A percentile compares a stretch with the other conserved stretches of the same genome.
These are phyloP conservation scores for Neophaeococcomyces mojaviensis DNA, from an alignment of 2,329 filamentous ascomycete species.

Conservation along the genomic window DNA sequence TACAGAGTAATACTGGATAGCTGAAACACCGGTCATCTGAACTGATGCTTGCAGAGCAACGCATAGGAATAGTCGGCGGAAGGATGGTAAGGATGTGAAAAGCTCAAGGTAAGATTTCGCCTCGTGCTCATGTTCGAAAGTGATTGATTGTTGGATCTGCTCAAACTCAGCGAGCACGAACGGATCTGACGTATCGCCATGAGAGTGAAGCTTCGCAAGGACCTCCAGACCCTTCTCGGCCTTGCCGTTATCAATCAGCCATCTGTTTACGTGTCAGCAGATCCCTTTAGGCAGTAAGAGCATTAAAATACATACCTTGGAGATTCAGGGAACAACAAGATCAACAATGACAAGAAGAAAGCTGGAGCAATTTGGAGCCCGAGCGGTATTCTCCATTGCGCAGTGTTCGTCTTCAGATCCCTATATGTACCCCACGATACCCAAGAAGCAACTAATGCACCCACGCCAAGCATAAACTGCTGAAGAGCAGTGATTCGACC, in stretches of 20 bases:
- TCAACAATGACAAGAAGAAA: conserved; percentile 55
- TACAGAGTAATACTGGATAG: conserved; percentile 65
- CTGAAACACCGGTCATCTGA: conserved; percentile 69
- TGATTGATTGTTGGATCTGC: conserved; percentile 61
- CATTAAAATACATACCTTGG: conserved; percentile 28
- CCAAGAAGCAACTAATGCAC: conserved; percentile 65
- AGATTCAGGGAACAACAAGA: conserved; percentile 62
- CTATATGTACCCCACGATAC: conserved; percentile 59
- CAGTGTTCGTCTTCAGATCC: conserved; percentile 41
- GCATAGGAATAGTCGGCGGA: conserved; percentile 65
- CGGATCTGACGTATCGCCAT: conserved; percentile 57
- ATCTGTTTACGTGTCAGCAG: conserved; percentile 36
- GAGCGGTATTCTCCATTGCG: conserved; percentile 56
- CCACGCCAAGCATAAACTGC: conserved; percentile 76
- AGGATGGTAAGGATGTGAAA: conserved; percentile 57
- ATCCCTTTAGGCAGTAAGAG: not conserved
- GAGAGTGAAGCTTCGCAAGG: conserved; percentile 61
- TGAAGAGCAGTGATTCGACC: conserved; percentile 68
- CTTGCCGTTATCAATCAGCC: conserved; percentile 67
- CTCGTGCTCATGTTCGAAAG: conserved; percentile 58
- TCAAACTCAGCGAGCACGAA: conserved; percentile 68
- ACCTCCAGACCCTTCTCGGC: conserved; percentile 58
- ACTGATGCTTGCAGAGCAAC: conserved; percentile 61
- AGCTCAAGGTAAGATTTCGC: conserved; percentile 65
- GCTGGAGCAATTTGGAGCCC: conserved; percentile 68